Evolutionary conservation across 2,329 filamentous ascomycete species (phyloP).

Genomic region (Penicillium sp.): DNA sequence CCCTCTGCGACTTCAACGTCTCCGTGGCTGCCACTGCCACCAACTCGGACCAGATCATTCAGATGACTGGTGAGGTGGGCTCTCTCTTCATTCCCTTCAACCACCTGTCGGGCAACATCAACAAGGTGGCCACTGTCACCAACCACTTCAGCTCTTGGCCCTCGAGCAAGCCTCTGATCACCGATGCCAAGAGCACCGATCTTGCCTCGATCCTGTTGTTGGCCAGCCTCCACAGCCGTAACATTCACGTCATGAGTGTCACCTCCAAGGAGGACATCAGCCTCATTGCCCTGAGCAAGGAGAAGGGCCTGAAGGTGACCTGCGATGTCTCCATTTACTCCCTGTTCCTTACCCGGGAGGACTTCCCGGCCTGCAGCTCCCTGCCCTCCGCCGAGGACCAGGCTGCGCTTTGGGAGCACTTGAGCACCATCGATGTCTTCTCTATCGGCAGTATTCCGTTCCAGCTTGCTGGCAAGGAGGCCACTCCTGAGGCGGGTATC

Average conservation of each 20-base stretch:
- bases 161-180: slow-evolving; percentile 72
- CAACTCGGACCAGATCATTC: slow-evolving; percentile 71
- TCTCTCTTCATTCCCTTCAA: slow-evolving; percentile 82
- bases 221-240: slow-evolving; percentile 72
- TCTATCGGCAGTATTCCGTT: slow-evolving; percentile 74
- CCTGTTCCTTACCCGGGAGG: slow-evolving; percentile 67
- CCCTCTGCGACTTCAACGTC: slow-evolving; percentile 75
- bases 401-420: slow-evolving; percentile 68
- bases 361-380: slow-evolving; percentile 64
- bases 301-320: slow-evolving; percentile 76
- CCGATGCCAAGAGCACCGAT: slow-evolving; percentile 75
- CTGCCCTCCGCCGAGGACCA: slow-evolving; percentile 67
- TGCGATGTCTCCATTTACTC: slow-evolving; percentile 80
- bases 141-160: slow-evolving; percentile 77
- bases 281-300: slow-evolving; percentile 71
- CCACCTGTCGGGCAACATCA: slow-evolving; percentile 74
- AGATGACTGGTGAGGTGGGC: slow-evolving; percentile 68
- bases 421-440: slow-evolving; percentile 72
- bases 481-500: slow-evolving; percentile 63
- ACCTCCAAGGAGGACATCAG: slow-evolving; percentile 77
- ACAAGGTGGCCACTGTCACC: slow-evolving; percentile 74
- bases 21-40: slow-evolving; percentile 69
- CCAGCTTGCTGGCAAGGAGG: slow-evolving; percentile 61
- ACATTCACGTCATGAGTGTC: slow-evolving; percentile 75
- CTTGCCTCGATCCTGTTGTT: slow-evolving; percentile 75